Evolutionary conservation across 2,329 filamentous ascomycete genomes (phyloP), one percentile per base, ranked within the genome.

Genomic region (Cladosporium sp.): DNA sequence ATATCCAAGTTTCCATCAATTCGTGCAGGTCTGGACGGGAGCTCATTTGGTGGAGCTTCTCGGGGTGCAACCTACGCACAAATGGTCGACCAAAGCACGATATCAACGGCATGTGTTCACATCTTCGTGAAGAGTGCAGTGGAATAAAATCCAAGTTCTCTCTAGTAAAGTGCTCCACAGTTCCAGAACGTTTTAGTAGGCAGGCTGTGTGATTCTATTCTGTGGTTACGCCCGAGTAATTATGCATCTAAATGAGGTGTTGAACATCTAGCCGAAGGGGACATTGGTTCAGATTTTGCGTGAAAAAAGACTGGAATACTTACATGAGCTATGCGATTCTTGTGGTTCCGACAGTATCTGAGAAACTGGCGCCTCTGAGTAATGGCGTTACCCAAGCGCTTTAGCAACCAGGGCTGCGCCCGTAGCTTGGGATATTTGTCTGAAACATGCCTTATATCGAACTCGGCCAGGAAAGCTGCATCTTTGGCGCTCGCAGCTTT

Each of bases 351-450:
- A 28, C 66, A 66, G 32, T 75, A 75, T 14, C 67, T 55, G 18
- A 75, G 54, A 63, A 68, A 74, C 32, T 72, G 67, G 21, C 73
- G 63, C 12, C 73, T 68, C 36, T 69, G 67, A 7, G 71, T 73
- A 36, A 71, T 75, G 8, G 73, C 73, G 26, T 66, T 68, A 1
- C 71, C 73, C 7, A 75, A 32, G 6, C 72, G 59, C 32, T 70
- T 57, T 12, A 44, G 52, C 2, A 74, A 68, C 73, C 72, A 74
- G 18, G 67, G 65, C 18, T 66, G 41, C n/a, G 44, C n/a, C 8
- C 62, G 30, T 7, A 74, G 52, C 24, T 69, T 67, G 1, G 72
- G 70, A 64, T 70, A 73, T 52, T 74, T 74, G 34, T 74, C 65
- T 15, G 44, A 41, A 15, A 73, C 71, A 66, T 74, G 72, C 0